Evolutionary conservation across 208 protist species (phyloP).

Genomic region (Crithidia thermophila): DNA sequence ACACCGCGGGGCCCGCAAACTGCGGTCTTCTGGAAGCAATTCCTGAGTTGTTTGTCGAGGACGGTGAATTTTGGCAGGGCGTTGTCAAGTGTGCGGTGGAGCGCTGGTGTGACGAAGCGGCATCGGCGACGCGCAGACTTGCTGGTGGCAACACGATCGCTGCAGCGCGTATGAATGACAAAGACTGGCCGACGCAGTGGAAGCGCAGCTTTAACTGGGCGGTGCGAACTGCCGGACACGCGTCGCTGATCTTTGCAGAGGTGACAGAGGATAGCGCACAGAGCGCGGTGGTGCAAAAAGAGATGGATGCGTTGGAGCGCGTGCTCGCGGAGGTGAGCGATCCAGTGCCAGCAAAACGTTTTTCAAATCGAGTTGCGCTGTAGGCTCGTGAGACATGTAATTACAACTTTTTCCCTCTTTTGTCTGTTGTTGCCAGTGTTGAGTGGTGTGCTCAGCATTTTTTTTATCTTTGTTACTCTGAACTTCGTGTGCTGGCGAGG

Average conservation of each 20-base stretch:
- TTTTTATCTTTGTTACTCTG: too few relatives aligned
- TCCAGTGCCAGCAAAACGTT: too few relatives aligned
- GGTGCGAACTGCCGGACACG: slow-evolving; percentile 49
- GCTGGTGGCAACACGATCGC: neutral
- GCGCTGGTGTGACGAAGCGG: slow-evolving; percentile 28
- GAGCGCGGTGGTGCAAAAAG: neutral
- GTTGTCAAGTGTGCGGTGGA: slow-evolving; percentile 35
- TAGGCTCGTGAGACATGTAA: too few relatives aligned
- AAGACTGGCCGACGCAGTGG: slow-evolving; percentile 31
- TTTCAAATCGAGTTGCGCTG: too few relatives aligned
- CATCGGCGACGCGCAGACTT: neutral
- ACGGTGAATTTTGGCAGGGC: slow-evolving; percentile 41
- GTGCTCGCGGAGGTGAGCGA: too few relatives aligned
- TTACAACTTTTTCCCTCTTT: too few relatives aligned
- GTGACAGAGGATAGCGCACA: neutral
- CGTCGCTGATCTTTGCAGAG: slow-evolving; percentile 28
- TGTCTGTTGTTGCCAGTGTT: too few relatives aligned
- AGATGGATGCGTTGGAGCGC: slow-evolving; percentile 5
- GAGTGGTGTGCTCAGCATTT: too few relatives aligned
- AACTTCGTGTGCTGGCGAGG: too few relatives aligned
- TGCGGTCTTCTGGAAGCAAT: slow-evolving; percentile 48
- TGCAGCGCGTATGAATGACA: neutral
- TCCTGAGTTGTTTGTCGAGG: slow-evolving; percentile 44
- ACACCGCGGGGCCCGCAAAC: neutral
- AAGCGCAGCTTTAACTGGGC: slow-evolving; percentile 63